phyloP scores from a whole-genome alignment of 768 basidiomycete species.

The Tylopilus rubrobrunneus region DNA sequence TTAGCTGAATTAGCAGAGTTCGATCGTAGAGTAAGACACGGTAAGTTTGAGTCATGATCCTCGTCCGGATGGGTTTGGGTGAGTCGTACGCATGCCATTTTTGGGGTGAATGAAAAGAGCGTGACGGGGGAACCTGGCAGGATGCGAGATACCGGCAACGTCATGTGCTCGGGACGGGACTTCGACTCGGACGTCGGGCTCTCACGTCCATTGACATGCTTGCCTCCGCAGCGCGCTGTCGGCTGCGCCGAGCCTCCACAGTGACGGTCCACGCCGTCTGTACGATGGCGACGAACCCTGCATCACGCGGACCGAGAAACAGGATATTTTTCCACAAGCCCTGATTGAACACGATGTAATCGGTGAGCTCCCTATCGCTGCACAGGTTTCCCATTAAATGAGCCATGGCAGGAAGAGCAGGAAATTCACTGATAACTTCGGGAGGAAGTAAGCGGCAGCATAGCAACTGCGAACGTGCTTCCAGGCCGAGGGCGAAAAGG shows the following conservation, averaged over 20 bases:
- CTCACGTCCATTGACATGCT: constrained; percentile 14
- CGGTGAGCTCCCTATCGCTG: constrained; percentile 34
- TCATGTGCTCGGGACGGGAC: constrained; percentile 17
- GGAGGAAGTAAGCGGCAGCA: constrained; percentile 53
- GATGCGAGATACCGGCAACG: constrained; percentile 9
- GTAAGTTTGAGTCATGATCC: constrained; percentile 25
- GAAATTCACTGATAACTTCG: constrained; percentile 52
- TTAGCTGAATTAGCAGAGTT: constrained; percentile 21
- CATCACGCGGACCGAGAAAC: constrained; percentile 46
- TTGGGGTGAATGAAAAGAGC: constrained; percentile 17
- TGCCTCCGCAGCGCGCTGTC: constrained; percentile 16
- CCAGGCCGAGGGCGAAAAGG: constrained; percentile 54
- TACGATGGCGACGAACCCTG: constrained; percentile 43
- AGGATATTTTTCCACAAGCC: constrained; percentile 69
- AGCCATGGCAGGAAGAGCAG: constrained; percentile 57
- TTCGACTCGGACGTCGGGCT: constrained; percentile 4
- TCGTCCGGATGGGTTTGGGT: constrained; percentile 18
- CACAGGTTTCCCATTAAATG: constrained; percentile 41
- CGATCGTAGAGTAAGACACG: constrained; percentile 10
- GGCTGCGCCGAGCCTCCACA: constrained; percentile 50
- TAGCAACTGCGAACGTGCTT: constrained; percentile 44
- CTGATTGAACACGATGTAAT: constrained; percentile 40
- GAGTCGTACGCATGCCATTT: constrained; percentile 25
- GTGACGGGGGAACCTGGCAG: constrained; percentile 10
- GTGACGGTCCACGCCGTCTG: constrained; percentile 72